phyloP scores from a whole-genome alignment of 2,329 filamentous ascomycete genomes.

The Tolypocladium inflatum region DNA sequence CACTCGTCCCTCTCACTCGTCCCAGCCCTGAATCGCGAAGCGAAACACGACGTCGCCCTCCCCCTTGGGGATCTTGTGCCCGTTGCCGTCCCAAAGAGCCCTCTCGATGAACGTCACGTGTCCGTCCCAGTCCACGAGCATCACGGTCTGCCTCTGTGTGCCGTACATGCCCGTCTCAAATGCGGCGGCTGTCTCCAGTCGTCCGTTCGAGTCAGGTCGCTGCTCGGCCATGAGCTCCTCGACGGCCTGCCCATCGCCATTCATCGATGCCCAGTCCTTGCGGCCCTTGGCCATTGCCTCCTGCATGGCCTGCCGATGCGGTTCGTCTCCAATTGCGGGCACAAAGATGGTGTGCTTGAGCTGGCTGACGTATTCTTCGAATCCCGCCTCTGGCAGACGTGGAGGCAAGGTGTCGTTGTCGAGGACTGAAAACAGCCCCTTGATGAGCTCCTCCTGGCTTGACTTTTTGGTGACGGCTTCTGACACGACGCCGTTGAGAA shows the following conservation, averaged over 20 bases:
- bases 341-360: conserved; percentile 54
- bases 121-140: conserved; percentile 54
- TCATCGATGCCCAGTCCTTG: conserved; percentile 21
- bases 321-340: conserved; percentile 43
- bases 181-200: conserved; percentile 17
- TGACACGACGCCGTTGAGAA: conserved; percentile 33
- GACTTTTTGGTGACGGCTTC: conserved; percentile 25
- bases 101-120: conserved; percentile 51
- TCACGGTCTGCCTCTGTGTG: conserved; percentile 54
- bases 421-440: conserved; percentile 43
- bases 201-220: conserved; percentile 25
- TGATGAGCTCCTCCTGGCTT: conserved; percentile 38
- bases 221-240: conserved; percentile 25
- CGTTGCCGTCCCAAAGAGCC: conserved; percentile 49
- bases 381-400: conserved; percentile 28
- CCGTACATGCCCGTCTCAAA: conserved; percentile 54
- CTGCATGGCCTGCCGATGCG: conserved; percentile 34
- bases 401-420: conserved; percentile 47
- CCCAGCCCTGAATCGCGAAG: conserved; percentile 48
- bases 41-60: conserved; percentile 45
- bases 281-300: conserved; percentile 27
- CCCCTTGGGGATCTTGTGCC: conserved; percentile 42
- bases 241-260: conserved; percentile 26
- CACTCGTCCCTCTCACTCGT: conserved; percentile 9
- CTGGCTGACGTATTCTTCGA: conserved; percentile 42